Percentiles rank a stretch among this genome's conserved stretches.
These are phyloP conservation scores for Arachis stenosperma DNA, from an alignment of 306 rosid species.

Conservation along the genomic window DNA sequence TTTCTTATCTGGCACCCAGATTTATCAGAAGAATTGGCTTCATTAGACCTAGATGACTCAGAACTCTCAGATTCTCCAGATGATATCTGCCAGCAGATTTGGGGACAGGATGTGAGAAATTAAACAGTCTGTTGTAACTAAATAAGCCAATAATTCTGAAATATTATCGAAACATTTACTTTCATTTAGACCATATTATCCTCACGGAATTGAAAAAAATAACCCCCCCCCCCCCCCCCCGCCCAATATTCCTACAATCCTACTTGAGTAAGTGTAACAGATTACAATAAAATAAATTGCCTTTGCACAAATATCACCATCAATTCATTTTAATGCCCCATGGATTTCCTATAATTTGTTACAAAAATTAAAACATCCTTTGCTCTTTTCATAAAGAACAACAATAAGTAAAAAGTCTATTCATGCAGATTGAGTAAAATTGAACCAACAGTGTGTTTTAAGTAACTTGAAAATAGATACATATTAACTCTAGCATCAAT, in stretches of 20 bases:
- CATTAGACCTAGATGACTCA: conserved; percentile 60
- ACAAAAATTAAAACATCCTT: conserved; percentile 9
- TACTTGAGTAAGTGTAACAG: background rate
- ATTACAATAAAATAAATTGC: background rate
- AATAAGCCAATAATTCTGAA: conserved; percentile 6
- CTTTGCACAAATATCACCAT: background rate
- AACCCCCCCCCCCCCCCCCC: background rate
- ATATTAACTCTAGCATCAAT: conserved; percentile 10
- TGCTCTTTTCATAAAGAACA: background rate
- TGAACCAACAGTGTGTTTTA: background rate
- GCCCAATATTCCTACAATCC: background rate
- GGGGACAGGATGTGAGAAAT: conserved; percentile 19
- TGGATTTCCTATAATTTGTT: conserved; percentile 14
- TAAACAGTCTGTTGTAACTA: conserved; percentile 19
- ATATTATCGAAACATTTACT: conserved; percentile 7
- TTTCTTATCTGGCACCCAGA: conserved; percentile 65
- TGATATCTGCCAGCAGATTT: conserved; percentile 53
- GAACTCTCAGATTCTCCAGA: conserved; percentile 58
- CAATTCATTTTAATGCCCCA: background rate
- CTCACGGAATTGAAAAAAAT: conserved; percentile 12
- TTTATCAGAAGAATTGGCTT: conserved; percentile 56
- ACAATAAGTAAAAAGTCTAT: conserved; percentile 1
- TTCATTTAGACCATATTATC: background rate
- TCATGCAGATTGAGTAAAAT: conserved; percentile 1
- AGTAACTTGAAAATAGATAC: conserved; percentile 22